Evolutionary conservation across 106 monocot species (phyloP).

Genomic region (Dactylorhiza incarnata): DNA sequence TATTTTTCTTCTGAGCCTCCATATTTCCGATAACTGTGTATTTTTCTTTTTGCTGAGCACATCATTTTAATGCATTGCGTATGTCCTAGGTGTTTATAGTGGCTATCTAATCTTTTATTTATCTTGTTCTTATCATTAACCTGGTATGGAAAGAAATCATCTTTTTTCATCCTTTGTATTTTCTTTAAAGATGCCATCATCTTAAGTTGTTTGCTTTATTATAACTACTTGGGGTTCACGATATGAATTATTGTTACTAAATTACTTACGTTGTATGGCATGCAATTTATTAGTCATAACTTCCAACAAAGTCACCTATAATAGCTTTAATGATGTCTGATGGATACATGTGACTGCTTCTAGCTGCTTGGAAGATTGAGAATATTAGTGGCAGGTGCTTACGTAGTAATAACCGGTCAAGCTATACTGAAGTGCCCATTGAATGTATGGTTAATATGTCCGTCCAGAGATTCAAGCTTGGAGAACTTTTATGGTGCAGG

Average conservation of each 20-base stretch:
- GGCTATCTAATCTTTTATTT: not conserved
- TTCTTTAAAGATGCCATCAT: not conserved
- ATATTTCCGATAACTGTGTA: not conserved
- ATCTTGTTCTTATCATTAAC: not conserved
- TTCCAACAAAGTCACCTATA: not conserved
- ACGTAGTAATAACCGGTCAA: not conserved
- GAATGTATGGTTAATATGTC: constrained; percentile 7
- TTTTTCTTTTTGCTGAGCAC: not conserved
- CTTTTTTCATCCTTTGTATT: constrained; percentile 1
- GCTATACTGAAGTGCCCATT: not conserved
- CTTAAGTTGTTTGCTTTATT: not conserved
- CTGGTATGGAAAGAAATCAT: not conserved
- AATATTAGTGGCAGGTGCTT: constrained; percentile 4
- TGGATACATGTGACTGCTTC: not conserved
- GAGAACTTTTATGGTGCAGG: constrained; percentile 3
- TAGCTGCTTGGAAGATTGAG: not conserved
- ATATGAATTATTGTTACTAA: not conserved
- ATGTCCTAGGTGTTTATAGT: not conserved
- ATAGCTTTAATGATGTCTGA: not conserved
- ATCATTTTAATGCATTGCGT: not conserved
- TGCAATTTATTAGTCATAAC: not conserved
- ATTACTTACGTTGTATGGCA: not conserved
- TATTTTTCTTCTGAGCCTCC: not conserved
- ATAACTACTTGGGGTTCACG: not conserved
- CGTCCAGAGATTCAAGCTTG: not conserved